Evolutionary conservation across 2,329 filamentous ascomycete species (phyloP).

Genomic region (Fusarium transvaalense): DNA sequence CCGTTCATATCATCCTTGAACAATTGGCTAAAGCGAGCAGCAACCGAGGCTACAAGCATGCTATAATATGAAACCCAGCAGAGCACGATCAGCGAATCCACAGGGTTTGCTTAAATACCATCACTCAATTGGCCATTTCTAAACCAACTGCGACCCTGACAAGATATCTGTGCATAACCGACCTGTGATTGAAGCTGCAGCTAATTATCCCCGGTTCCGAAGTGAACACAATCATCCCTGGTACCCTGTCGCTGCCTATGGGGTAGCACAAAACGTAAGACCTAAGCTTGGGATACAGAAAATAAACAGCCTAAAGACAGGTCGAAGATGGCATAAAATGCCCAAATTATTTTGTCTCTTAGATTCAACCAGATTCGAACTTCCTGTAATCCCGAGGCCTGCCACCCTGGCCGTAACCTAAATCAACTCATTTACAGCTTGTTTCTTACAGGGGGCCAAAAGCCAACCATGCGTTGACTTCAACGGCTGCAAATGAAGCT

Average conservation of each 20-base stretch:
- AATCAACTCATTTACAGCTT: constrained; percentile 28
- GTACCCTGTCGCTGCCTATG: neutral
- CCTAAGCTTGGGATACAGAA: too few species aligned
- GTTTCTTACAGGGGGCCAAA: neutral
- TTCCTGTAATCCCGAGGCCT: neutral
- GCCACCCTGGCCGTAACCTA: too few species aligned
- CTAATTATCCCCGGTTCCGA: constrained; percentile 23
- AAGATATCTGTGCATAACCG: constrained; percentile 17
- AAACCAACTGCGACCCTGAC: constrained; percentile 11
- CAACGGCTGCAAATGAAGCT: constrained; percentile 11
- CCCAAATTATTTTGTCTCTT: too few species aligned
- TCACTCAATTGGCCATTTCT: constrained; percentile 17
- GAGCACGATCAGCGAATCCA: constrained; percentile 5
- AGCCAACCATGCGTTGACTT: constrained; percentile 21
- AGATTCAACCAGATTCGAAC: too few species aligned
- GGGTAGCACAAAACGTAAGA: neutral
- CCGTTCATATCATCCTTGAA: neutral
- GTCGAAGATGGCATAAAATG: too few species aligned
- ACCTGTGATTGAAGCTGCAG: constrained; percentile 22
- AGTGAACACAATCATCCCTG: constrained; percentile 1
- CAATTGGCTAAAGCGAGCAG: constrained; percentile 8
- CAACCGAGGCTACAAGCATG: constrained; percentile 16
- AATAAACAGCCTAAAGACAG: too few species aligned
- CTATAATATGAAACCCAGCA: constrained; percentile 6
- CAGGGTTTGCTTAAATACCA: neutral